Evolutionary conservation across 345 rosid genomes (phyloP), one percentile per base, ranked within the genome.

Genomic region (Sapria himalayana): DNA sequence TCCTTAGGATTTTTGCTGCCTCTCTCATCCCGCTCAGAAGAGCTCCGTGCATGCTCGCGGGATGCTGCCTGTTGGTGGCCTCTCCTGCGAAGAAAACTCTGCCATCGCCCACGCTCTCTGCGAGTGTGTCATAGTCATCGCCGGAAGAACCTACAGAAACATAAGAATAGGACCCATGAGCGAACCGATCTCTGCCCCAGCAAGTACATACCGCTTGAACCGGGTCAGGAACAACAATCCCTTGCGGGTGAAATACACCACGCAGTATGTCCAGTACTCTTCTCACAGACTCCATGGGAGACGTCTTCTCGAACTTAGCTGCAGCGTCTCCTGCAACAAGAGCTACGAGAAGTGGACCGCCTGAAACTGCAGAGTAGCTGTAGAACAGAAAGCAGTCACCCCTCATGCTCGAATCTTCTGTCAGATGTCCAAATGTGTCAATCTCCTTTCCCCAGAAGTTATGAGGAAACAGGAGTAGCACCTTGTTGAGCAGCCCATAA

Each of bases 31-130:
- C 93, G 33, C 99, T 89, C 18, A 89, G 60, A 58, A 89, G 78
- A 9, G 95, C 99, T 52, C 95, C 86, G 34, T 89, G 95, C 99
- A 89, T 89, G 36, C 95, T 84, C 11, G 99, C 99, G 8, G 93
- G 93, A 57, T 89, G 77, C 35, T 89, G 92, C 57, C 65, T 80
- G 49, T 80, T 89, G 5, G 99, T 84, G 7, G 99, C 99, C 65
- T 89, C 95, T 22, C 95, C 93, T 0, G 99, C 99, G 41, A 84
- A 89, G 76, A 79, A 89, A 48, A 89, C 81, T 54, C 99, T 69
- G 36, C 91, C 94, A 49, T 79, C 86, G 31, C 93, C 95, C 6
- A 89, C 66, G 60, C 74, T 74, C 72, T 84, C 93, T 1, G 95
- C 84, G 6, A 89, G 76, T 34, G 84, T 67, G 47, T 89, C 95